Evolutionary conservation across 306 rosid species (phyloP).

Genomic region (Prunus campanulata): DNA sequence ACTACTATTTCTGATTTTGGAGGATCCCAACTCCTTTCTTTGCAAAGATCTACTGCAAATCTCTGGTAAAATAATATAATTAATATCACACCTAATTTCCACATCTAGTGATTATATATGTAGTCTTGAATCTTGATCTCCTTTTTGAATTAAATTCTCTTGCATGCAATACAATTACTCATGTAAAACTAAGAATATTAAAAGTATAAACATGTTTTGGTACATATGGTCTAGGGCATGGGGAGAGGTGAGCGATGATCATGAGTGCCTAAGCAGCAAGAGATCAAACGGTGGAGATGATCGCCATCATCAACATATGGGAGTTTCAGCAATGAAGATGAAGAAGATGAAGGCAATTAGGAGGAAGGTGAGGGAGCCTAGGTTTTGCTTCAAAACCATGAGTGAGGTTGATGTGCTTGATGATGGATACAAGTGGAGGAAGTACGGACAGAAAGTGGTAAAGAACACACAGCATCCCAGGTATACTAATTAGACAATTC

Average conservation of each 20-base stretch:
- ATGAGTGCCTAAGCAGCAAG: constrained; percentile 26
- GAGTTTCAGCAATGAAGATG: constrained; percentile 75
- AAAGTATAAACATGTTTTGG: not conserved
- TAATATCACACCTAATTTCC: not conserved
- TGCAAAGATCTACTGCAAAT: constrained; percentile 70
- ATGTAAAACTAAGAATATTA: not conserved
- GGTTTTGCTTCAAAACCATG: constrained; percentile 98
- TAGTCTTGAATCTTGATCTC: not conserved
- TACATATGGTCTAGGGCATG: not conserved
- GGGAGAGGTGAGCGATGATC: not conserved
- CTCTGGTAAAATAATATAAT: constrained; percentile 50
- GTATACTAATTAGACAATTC: constrained; percentile 15
- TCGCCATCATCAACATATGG: constrained; percentile 29
- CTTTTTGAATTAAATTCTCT: not conserved
- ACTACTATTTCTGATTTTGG: constrained; percentile 31
- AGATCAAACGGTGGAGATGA: constrained; percentile 37
- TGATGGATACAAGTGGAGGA: constrained; percentile 99
- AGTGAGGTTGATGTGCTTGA: constrained; percentile 97
- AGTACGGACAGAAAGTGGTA: constrained; percentile 98
- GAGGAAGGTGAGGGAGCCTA: constrained; percentile 94
- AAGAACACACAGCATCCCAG: constrained; percentile 99
- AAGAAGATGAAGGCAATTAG: constrained; percentile 78
- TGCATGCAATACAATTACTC: not conserved
- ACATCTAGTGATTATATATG: not conserved
- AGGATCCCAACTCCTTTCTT: constrained; percentile 70